Conservation (phyloP, 1,284 basidiomycete genomes). For the Boletus semigastroideus region DNA sequence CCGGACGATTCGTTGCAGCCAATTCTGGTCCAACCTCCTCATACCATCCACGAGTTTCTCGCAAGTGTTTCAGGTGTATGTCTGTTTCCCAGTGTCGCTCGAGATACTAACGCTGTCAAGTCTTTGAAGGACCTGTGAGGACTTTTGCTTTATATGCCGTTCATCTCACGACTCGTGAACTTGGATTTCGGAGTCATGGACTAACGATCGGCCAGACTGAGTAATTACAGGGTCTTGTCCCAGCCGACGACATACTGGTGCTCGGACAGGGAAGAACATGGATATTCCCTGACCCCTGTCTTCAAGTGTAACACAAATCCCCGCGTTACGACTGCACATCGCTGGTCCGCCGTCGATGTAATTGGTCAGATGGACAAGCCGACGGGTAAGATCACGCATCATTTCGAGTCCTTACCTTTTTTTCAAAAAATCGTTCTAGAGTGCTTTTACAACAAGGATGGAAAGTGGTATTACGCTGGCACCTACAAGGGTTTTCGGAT, state of each 20-base stretch:
- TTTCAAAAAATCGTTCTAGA: constrained; percentile 40
- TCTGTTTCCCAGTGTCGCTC: constrained; percentile 15
- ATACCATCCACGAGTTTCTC: constrained; percentile 68
- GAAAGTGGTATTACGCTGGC: constrained; percentile 80
- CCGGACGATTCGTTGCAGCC: constrained; percentile 66
- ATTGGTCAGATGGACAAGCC: constrained; percentile 55
- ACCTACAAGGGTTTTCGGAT: constrained; percentile 64
- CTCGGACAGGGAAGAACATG: constrained; percentile 75
- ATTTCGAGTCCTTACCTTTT: constrained; percentile 5
- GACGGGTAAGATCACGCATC: constrained; percentile 46
- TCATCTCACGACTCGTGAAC: neutral
- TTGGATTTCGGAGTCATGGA: neutral
- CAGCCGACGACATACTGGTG: constrained; percentile 72
- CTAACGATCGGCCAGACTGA: constrained; percentile 42
- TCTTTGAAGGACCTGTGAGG: constrained; percentile 53
- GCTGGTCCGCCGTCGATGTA: constrained; percentile 63
- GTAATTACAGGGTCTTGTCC: constrained; percentile 64
- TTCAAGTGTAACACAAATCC: constrained; percentile 78
- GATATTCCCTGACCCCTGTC: constrained; percentile 66
- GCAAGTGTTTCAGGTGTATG: constrained; percentile 57
- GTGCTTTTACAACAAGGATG: constrained; percentile 75
- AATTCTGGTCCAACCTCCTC: constrained; percentile 59
- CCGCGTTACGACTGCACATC: constrained; percentile 67
- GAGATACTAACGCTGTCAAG: constrained; percentile 16
- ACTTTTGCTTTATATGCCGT: neutral